These are phyloP conservation scores for Cyclotella sp. DNA, from an alignment of 108 stramenopile genomes.

Conservation along the genomic window DNA sequence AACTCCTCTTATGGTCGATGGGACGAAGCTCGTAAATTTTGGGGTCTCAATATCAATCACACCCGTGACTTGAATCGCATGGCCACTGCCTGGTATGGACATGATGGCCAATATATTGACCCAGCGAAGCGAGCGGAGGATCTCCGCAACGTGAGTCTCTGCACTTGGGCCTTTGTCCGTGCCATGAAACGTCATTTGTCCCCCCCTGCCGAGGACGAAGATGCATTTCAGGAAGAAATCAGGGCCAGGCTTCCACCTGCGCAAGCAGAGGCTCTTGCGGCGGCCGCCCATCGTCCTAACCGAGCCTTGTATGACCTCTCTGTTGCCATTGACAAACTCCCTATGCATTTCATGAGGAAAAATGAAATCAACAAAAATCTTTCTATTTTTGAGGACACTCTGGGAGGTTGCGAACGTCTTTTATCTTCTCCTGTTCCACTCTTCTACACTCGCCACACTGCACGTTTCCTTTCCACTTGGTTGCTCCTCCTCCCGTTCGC, in stretches of 20 bases:
- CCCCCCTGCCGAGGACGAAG: conserved; percentile 72
- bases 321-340: conserved; percentile 75
- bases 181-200: conserved; percentile 80
- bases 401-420: conserved; percentile 70
- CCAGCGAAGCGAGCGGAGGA: conserved; percentile 55
- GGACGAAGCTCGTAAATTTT: conserved; percentile 87
- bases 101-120: conserved; percentile 35
- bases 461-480: conserved; percentile 83
- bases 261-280: conserved; percentile 69
- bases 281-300: conserved; percentile 76
- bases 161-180: conserved; percentile 81
- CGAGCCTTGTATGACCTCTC: conserved; percentile 75
- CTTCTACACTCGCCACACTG: conserved; percentile 77
- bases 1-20: conserved; percentile 81
- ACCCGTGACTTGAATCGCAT: conserved; percentile 76
- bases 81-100: conserved; percentile 71
- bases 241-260: conserved; percentile 55
- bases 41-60: conserved; percentile 84
- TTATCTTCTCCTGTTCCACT: conserved; percentile 76
- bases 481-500: conserved; percentile 77
- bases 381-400: conserved; percentile 79
- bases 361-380: conserved; percentile 71
- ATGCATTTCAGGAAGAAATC: conserved; percentile 56
- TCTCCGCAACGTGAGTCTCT: conserved; percentile 55
- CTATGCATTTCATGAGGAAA: conserved; percentile 82